Base-by-base conservation (phyloP, 2,329 filamentous ascomycete species). In the Verticillium klebahnii region DNA sequence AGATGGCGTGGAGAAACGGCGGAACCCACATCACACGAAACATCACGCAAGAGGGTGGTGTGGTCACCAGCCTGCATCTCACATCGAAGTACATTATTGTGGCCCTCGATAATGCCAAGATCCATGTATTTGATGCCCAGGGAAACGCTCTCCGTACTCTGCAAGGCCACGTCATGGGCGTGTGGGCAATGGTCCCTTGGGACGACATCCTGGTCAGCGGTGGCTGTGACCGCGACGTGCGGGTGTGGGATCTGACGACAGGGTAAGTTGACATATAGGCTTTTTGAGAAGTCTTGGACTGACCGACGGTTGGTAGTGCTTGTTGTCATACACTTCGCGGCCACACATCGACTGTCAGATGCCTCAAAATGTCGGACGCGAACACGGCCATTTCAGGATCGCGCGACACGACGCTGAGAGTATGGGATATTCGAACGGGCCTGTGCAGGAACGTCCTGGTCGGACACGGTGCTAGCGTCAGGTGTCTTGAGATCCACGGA, bases 171-270 rank as follows among this genome's bases (percentile, higher is more conserved):
- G 91, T 98, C 55, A 99, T 99, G 95, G 95, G 95, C 50, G 95
- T 99, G 23, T 99, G 95, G 95, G 95, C 95, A 57, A 98, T 99
- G 94, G 93, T 99, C 29, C 95, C 95, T 7, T 97, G 93, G 91
- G 94, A 92, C 63, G 94, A 99, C 73, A 90, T 92, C 60, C 83
- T 99, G 64, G 95, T 99, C 63, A 97, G 93, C 69, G 95, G 95
- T 69, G 95, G 95, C 6, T 99, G 95, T 73, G 95, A 99, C 78
- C 87, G 95, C 64, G 95, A 99, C 72, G 95, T 99, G 32, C 86
- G 95, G 62, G 95, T 99, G 6, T 99, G 95, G 95, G 91, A 99
- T 71, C 88, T 99, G 81, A 88, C 89, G 58, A 96, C 92, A 64
- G 95, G 93, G 92, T 96, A 85, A 74, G 87, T 69, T 36, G 5